phyloP scores from a whole-genome alignment of 2,329 filamentous ascomycete species.

The Ophiostoma ips region DNA sequence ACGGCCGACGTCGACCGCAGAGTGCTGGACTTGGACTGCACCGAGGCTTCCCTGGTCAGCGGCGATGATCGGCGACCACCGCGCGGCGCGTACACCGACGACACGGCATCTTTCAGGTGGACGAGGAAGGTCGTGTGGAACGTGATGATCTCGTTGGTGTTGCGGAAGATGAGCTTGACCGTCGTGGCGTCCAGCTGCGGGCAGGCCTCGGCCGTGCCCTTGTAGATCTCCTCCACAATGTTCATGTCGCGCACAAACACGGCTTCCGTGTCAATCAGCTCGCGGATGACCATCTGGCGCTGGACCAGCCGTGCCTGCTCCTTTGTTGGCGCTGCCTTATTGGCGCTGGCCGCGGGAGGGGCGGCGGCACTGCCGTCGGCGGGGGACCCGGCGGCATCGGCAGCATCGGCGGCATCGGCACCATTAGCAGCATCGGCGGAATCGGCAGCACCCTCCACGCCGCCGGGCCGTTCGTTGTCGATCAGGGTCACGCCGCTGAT shows the following conservation, averaged over 20 bases:
- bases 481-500: slow-evolving; percentile 23
- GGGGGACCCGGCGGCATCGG: background rate
- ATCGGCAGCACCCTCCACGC: slow-evolving; percentile 1
- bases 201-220: slow-evolving; percentile 74
- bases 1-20: slow-evolving; percentile 25
- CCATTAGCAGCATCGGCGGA: background rate
- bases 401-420: background rate
- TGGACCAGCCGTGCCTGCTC: slow-evolving; percentile 62
- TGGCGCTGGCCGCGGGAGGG: background rate
- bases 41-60: slow-evolving; percentile 19
- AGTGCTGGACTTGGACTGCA: slow-evolving; percentile 20
- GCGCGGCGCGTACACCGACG: slow-evolving; percentile 62
- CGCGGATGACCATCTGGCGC: slow-evolving; percentile 74
- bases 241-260: slow-evolving; percentile 92
- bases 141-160: slow-evolving; percentile 76
- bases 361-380: background rate
- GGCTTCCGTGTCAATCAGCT: slow-evolving; percentile 84
- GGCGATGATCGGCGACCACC: slow-evolving; percentile 18
- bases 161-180: slow-evolving; percentile 81
- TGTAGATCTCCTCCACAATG: slow-evolving; percentile 95
- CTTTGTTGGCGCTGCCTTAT: slow-evolving; percentile 32
- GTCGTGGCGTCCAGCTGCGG: slow-evolving; percentile 70
- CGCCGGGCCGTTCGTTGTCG: slow-evolving; percentile 17
- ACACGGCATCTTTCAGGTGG: slow-evolving; percentile 65
- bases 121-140: slow-evolving; percentile 73